Conservation (phyloP, 2,329 filamentous ascomycete species). For the Penicillium verrucosum region DNA sequence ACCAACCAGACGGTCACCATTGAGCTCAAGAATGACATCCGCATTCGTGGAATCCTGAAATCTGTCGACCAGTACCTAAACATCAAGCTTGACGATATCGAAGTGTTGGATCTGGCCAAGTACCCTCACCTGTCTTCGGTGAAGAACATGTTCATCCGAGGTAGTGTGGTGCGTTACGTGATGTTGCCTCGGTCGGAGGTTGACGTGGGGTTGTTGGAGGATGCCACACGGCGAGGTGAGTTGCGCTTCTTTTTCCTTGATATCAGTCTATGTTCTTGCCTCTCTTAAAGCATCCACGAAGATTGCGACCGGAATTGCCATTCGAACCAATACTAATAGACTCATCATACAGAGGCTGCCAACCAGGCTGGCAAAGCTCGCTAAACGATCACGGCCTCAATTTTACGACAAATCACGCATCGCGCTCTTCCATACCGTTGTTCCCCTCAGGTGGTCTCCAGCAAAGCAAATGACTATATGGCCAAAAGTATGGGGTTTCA, state of each 20-base stretch:
- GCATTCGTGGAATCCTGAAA: conserved; percentile 91
- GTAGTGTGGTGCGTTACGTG: conserved; percentile 88
- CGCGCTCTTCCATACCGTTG: conserved; percentile 17
- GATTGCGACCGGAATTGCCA: background rate
- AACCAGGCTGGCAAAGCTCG: conserved; percentile 51
- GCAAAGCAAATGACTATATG: conserved; percentile 11
- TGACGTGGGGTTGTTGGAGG: conserved; percentile 81
- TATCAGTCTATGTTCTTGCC: background rate
- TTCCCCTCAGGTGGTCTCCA: conserved; percentile 12
- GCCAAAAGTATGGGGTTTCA: conserved; percentile 6
- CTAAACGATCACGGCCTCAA: conserved; percentile 29
- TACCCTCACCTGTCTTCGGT: conserved; percentile 90
- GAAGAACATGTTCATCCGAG: conserved; percentile 94
- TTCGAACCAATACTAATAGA: conserved; percentile 10
- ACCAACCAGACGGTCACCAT: conserved; percentile 97
- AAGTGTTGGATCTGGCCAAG: conserved; percentile 86
- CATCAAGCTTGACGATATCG: conserved; percentile 96
- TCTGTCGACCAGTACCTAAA: conserved; percentile 98
- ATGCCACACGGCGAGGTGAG: conserved; percentile 81
- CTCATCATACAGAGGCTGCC: conserved; percentile 42
- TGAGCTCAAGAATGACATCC: conserved; percentile 99
- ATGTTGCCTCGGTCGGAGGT: conserved; percentile 79
- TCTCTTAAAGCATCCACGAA: background rate
- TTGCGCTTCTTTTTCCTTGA: conserved; percentile 8
- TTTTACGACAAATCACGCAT: conserved; percentile 13